A percentile compares a stretch with the other conserved stretches of the same genome.
phyloP scores from a whole-genome alignment of 805 yeast genomes.

The Wickerhamiella sergipiensis region DNA sequence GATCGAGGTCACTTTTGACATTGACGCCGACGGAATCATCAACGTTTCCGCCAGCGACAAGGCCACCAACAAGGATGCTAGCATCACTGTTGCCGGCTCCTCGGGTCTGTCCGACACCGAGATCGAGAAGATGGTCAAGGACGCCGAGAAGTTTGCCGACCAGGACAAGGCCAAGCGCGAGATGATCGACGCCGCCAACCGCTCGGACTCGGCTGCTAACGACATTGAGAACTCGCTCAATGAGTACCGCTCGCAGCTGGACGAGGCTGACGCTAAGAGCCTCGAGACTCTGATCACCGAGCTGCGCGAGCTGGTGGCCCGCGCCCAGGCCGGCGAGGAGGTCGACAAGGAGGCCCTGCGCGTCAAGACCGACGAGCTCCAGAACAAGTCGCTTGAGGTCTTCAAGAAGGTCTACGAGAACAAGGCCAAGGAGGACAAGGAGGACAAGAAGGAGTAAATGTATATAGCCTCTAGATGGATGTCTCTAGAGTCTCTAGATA shows the following conservation, averaged over 20 bases:
- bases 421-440: conserved; percentile 25
- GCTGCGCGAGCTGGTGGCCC: conserved; percentile 64
- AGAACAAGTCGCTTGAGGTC: conserved; percentile 65
- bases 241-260: conserved; percentile 59
- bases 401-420: conserved; percentile 59
- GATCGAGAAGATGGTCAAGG: conserved; percentile 81
- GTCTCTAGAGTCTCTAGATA: too few relatives aligned
- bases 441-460: conserved; percentile 16
- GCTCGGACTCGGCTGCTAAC: conserved; percentile 66
- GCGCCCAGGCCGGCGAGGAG: conserved; percentile 54
- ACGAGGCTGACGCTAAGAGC: conserved; percentile 41
- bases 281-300: conserved; percentile 42
- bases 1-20: conserved; percentile 88
- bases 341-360: conserved; percentile 53
- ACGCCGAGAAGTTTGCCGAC: conserved; percentile 79
- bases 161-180: conserved; percentile 78
- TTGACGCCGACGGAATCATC: conserved; percentile 95
- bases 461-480: not conserved
- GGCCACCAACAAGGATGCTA: conserved; percentile 85
- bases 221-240: conserved; percentile 80
- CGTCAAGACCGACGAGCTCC: conserved; percentile 72
- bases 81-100: conserved; percentile 92
- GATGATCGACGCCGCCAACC: conserved; percentile 74
- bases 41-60: conserved; percentile 90
- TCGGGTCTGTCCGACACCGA: conserved; percentile 84